Percentiles rank a stretch among this genome's conserved stretches.
These are phyloP conservation scores for Prunus fruticosa DNA, from an alignment of 306 rosid genomes.

Conservation along the genomic window DNA sequence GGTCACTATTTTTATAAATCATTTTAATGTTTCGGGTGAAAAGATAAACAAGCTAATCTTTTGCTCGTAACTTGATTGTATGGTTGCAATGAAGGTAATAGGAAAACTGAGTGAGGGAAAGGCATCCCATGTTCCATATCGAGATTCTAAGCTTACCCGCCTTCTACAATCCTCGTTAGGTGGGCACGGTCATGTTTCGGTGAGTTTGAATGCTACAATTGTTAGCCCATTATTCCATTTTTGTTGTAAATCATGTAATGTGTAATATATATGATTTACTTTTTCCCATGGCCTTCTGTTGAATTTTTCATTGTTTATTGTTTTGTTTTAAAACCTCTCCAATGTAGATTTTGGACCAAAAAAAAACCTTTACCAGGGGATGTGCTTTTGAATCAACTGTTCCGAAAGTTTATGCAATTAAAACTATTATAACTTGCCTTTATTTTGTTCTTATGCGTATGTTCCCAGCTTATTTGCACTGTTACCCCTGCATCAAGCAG, in stretches of 20 bases:
- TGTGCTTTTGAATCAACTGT: neutral
- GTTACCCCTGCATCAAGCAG: conserved; percentile 99
- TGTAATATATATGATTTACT: neutral
- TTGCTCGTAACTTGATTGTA: conserved; percentile 23
- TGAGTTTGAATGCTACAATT: conserved; percentile 44
- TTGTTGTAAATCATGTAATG: neutral
- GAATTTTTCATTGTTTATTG: neutral
- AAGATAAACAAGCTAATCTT: neutral
- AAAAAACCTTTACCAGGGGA: neutral
- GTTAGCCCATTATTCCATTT: neutral
- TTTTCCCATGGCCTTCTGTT: neutral
- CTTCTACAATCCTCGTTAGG: conserved; percentile 91
- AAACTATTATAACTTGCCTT: conserved; percentile 6
- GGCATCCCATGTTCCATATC: conserved; percentile 97
- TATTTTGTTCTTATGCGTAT: conserved; percentile 19
- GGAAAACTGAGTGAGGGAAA: conserved; percentile 98
- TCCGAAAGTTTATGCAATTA: conserved; percentile 14
- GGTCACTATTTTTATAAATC: neutral
- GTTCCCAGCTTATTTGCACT: conserved; percentile 93
- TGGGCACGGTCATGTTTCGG: conserved; percentile 98
- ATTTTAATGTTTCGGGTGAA: neutral
- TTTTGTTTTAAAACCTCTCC: neutral
- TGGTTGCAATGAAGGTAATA: conserved; percentile 79
- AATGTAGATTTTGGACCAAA: neutral
- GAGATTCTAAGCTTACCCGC: conserved; percentile 99